Percentiles rank a stretch among this genome's conserved stretches.
Conservation (phyloP, 2,329 filamentous ascomycete genomes). For the Ophiostoma quercus region DNA sequence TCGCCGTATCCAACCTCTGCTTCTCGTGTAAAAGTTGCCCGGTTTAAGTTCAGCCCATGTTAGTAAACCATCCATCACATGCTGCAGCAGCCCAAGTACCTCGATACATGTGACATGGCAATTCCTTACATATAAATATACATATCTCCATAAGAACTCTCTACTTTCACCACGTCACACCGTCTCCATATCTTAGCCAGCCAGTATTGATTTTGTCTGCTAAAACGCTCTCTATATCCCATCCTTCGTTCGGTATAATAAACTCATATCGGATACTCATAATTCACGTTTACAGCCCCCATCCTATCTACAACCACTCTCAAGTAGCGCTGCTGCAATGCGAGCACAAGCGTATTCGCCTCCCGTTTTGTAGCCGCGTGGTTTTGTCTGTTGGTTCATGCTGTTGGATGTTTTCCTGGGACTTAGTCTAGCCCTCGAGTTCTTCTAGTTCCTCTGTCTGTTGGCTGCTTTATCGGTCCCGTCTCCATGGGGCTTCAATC, state of each 20-base stretch:
- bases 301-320: neutral
- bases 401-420: neutral
- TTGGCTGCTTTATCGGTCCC: neutral
- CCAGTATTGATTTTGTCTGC: neutral
- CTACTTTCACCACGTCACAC: neutral
- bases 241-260: neutral
- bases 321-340: too few species aligned
- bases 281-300: neutral
- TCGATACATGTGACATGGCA: neutral
- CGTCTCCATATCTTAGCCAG: neutral
- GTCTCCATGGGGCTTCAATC: neutral
- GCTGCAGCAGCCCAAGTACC: neutral
- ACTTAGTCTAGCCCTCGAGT: neutral
- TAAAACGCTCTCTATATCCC: neutral
- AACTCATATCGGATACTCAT: neutral
- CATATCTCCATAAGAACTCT: neutral
- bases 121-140: neutral
- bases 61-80: neutral
- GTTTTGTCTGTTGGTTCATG: conserved; percentile 1
- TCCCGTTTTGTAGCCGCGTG: neutral
- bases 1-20: neutral
- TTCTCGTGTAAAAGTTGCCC: neutral
- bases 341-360: too few species aligned
- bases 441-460: neutral
- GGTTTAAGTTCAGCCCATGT: neutral